Conservation (phyloP, 176 grass and related monocot genomes). For the Bromus sterilis region DNA sequence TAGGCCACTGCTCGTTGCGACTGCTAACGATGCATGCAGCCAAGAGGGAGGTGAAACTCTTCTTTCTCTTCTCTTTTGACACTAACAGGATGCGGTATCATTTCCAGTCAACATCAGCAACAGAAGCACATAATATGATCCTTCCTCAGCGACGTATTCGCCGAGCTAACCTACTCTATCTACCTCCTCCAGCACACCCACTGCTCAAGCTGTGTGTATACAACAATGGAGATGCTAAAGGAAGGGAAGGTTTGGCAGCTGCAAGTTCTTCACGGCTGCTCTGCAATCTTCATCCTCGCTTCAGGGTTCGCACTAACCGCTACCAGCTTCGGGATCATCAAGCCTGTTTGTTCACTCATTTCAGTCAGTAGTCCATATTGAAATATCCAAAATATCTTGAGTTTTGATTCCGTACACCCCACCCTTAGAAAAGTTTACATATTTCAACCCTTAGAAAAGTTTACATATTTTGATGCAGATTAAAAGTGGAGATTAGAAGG, state of each 20-base stretch:
- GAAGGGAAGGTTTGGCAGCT: background rate
- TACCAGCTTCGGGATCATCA: too few species aligned
- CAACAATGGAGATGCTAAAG: background rate
- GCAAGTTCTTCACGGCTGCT: background rate
- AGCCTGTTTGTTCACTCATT: too few species aligned
- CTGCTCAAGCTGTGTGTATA: background rate
- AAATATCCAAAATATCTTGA: too few species aligned
- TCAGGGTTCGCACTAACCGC: background rate
- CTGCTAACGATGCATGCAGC: too few species aligned
- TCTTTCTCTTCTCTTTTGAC: background rate
- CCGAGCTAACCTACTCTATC: background rate
- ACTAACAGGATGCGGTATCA: background rate
- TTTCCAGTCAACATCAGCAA: background rate
- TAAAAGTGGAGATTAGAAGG: too few species aligned
- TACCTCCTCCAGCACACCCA: background rate
- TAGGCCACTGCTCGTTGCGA: too few species aligned
- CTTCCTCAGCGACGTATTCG: background rate
- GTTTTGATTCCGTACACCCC: too few species aligned
- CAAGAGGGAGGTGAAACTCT: too few species aligned
- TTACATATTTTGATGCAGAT: too few species aligned
- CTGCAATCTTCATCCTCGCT: background rate
- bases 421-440: too few species aligned
- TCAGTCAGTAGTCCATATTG: too few species aligned
- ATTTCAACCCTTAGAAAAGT: too few species aligned
- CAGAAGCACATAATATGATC: background rate